Percentiles rank a stretch among this genome's conserved stretches.
phyloP scores from a whole-genome alignment of 257 asterid species.

The Anisodus acutangulus region DNA sequence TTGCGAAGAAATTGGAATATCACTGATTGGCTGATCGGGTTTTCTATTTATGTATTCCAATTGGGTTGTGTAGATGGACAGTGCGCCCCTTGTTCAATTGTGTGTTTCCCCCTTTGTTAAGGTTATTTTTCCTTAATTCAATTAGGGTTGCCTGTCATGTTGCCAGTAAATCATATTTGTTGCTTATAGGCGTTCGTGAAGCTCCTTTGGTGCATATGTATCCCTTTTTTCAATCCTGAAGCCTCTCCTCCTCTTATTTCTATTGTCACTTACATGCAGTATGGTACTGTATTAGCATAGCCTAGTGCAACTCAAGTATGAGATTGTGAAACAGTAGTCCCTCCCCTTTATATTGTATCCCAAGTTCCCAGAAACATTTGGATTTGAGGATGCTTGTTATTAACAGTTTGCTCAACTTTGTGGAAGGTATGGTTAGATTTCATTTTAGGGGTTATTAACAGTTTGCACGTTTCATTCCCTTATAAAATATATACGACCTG shows the following conservation, averaged over 20 bases:
- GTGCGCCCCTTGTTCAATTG: neutral
- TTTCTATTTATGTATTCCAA: neutral
- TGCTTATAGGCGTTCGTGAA: neutral
- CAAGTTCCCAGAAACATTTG: neutral
- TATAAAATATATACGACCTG: neutral
- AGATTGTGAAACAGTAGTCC: constrained; percentile 8
- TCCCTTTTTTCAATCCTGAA: neutral
- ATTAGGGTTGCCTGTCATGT: constrained; percentile 3
- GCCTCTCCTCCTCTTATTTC: neutral
- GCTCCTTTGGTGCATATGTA: constrained; percentile 9
- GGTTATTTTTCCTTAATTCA: neutral
- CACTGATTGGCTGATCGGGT: neutral
- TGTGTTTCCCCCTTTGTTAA: neutral
- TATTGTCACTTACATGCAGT: neutral
- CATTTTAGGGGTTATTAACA: neutral
- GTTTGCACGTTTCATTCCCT: too few relatives aligned
- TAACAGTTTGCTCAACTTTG: neutral
- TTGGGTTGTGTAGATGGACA: constrained; percentile 1
- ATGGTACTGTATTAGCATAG: neutral
- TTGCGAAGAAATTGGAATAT: neutral
- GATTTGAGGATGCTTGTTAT: neutral
- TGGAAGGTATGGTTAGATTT: neutral
- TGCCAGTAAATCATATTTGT: neutral
- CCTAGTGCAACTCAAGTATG: neutral
- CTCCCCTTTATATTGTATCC: neutral